These are phyloP conservation scores for Verticillium nonalfalfae DNA, from an alignment of 2,329 filamentous ascomycete species.

Conservation along the genomic window DNA sequence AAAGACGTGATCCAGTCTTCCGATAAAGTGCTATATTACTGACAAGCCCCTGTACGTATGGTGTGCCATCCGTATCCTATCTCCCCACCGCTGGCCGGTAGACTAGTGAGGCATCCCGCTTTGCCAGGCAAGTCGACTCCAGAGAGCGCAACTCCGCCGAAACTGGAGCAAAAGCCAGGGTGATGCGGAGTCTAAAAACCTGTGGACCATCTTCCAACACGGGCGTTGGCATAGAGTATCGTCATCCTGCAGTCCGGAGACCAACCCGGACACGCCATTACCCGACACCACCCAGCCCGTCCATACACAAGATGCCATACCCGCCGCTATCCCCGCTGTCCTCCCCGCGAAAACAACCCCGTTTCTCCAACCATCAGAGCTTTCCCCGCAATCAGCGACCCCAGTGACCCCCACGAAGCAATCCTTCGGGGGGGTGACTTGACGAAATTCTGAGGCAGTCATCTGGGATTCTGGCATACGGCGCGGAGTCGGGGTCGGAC, in stretches of 20 bases:
- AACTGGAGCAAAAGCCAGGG: no score
- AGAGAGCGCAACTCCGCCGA: not conserved
- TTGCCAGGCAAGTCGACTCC: not conserved
- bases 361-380: not conserved
- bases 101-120: not conserved
- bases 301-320: not conserved
- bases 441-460: not conserved
- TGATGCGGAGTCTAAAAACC: no score
- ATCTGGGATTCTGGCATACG: not conserved
- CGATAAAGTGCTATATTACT: no score
- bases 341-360: not conserved
- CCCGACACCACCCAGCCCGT: not conserved
- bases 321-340: not conserved
- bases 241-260: not conserved
- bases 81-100: not conserved
- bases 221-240: not conserved
- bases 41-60: no score
- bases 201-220: no score
- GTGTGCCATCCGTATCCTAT: no score
- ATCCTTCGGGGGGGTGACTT: not conserved
- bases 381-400: not conserved
- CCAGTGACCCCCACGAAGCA: not conserved
- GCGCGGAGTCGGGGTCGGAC: not conserved
- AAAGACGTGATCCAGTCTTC: no score
- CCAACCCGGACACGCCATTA: conserved; percentile 15